phyloP scores from a whole-genome alignment of 768 basidiomycete genomes.

The Tricholoma hemisulphureum region DNA sequence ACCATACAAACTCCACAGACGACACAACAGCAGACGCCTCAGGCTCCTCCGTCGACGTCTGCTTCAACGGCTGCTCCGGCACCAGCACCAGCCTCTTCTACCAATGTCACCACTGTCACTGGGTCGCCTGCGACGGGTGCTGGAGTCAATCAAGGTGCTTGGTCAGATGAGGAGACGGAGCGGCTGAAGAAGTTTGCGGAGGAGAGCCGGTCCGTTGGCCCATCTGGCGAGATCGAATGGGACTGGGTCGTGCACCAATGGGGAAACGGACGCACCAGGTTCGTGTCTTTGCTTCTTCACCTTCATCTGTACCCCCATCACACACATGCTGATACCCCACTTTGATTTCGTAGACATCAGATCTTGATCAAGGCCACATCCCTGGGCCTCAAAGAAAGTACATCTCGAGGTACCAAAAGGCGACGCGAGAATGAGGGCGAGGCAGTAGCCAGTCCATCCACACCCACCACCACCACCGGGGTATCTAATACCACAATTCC shows the following conservation, averaged over 20 bases:
- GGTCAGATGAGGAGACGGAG: conserved; percentile 78
- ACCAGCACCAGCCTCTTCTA: conserved; percentile 20
- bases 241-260: conserved; percentile 74
- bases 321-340: background rate
- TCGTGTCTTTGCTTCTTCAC: conserved; percentile 13
- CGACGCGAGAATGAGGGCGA: conserved; percentile 41
- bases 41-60: conserved; percentile 12
- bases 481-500: conserved; percentile 27
- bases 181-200: conserved; percentile 67
- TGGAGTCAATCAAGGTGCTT: conserved; percentile 62
- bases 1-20: conserved; percentile 12
- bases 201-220: conserved; percentile 49
- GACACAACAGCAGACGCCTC: conserved; percentile 3
- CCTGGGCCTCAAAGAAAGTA: conserved; percentile 77
- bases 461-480: conserved; percentile 31
- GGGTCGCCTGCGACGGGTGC: conserved; percentile 31
- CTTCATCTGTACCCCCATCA: background rate
- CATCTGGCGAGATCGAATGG: conserved; percentile 71
- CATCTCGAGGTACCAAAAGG: conserved; percentile 45
- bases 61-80: conserved; percentile 18
- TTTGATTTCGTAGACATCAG: conserved; percentile 56
- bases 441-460: conserved; percentile 24
- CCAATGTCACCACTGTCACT: conserved; percentile 19
- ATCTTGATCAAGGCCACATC: conserved; percentile 79
- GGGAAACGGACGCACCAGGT: conserved; percentile 76